Percentiles rank a stretch among this genome's conserved stretches.
Conservation (phyloP, 2,329 filamentous ascomycete species). For the Aspergillus glaucus region DNA sequence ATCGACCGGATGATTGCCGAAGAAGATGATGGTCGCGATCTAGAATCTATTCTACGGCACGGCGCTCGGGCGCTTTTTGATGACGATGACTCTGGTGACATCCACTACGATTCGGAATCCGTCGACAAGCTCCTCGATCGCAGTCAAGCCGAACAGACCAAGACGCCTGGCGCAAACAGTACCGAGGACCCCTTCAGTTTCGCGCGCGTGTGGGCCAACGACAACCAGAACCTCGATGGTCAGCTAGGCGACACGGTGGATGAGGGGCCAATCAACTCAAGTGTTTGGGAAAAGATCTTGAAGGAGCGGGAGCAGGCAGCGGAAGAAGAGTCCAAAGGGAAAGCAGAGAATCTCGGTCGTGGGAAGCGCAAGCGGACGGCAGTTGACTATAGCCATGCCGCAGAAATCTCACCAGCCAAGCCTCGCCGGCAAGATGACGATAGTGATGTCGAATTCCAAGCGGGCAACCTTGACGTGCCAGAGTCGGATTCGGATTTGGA, state of each 20-base stretch:
- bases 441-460: constrained; percentile 28
- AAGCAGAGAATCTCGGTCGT: constrained; percentile 72
- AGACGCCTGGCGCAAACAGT: constrained; percentile 55
- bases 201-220: constrained; percentile 87
- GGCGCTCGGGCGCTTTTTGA: constrained; percentile 83
- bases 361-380: constrained; percentile 68
- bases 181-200: constrained; percentile 81
- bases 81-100: constrained; percentile 62
- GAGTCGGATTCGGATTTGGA: constrained; percentile 21
- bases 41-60: constrained; percentile 81
- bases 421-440: constrained; percentile 12
- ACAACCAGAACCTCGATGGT: constrained; percentile 61
- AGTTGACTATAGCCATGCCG: constrained; percentile 26
- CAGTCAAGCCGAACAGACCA: constrained; percentile 68
- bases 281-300: constrained; percentile 86
- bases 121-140: constrained; percentile 91
- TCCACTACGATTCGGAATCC: constrained; percentile 72
- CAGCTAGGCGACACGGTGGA: constrained; percentile 50
- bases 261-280: constrained; percentile 51
- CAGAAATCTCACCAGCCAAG: constrained; percentile 18
- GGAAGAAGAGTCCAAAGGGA: constrained; percentile 61
- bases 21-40: constrained; percentile 69
- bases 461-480: constrained; percentile 16
- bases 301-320: constrained; percentile 74
- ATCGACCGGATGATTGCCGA: constrained; percentile 86